phyloP scores from a whole-genome alignment of 345 rosid species.

The Trapa incisa region DNA sequence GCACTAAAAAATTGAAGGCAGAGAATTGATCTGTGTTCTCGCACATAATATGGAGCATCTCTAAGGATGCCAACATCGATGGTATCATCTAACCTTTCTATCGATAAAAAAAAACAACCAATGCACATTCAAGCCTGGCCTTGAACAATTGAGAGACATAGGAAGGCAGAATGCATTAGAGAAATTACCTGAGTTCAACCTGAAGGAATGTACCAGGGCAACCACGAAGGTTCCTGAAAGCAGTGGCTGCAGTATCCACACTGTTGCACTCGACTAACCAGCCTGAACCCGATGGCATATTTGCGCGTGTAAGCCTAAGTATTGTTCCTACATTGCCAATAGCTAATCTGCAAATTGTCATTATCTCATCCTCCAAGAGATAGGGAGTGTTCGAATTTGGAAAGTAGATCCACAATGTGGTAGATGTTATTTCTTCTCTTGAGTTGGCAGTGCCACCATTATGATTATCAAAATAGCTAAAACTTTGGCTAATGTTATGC shows the following conservation, averaged over 20 bases:
- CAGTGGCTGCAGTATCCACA: constrained; percentile 22
- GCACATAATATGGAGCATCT: background rate
- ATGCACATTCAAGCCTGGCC: background rate
- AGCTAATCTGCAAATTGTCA: constrained; percentile 32
- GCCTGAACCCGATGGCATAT: constrained; percentile 24
- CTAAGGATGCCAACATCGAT: background rate
- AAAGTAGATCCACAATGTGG: constrained; percentile 29
- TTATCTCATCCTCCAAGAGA: constrained; percentile 34
- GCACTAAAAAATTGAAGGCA: background rate
- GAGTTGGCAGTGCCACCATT: constrained; percentile 10
- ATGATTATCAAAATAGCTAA: constrained; percentile 20
- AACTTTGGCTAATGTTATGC: constrained; percentile 18
- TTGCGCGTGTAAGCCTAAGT: constrained; percentile 20
- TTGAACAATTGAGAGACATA: background rate
- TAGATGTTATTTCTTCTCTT: constrained; percentile 23
- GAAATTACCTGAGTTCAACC: constrained; percentile 35
- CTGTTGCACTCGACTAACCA: constrained; percentile 41
- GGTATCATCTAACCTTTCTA: background rate
- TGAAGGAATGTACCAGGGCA: constrained; percentile 37
- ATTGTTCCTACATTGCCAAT: constrained; percentile 23
- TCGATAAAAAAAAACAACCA: background rate
- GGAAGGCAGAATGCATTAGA: background rate
- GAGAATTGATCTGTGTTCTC: background rate
- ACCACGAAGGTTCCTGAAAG: constrained; percentile 27
- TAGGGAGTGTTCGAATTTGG: constrained; percentile 21